Base-by-base conservation (phyloP, 2,329 filamentous ascomycete species). In the Talaromyces amestolkiae region DNA sequence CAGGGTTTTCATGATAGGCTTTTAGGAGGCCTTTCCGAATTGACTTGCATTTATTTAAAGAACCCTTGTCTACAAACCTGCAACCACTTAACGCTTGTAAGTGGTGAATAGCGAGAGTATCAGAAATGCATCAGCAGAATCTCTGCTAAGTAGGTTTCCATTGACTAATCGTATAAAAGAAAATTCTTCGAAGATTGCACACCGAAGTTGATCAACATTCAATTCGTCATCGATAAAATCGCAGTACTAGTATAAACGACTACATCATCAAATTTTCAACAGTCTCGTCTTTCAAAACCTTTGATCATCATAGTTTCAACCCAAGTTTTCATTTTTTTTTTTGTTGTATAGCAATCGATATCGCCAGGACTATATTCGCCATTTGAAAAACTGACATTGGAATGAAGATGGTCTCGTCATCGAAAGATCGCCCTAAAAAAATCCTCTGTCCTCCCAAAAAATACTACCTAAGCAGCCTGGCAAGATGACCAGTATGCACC, bases 401-500 rank as follows among this genome's bases (percentile, higher is more conserved):
- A 37, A 8, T 24, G 33, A 56, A 56, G 31, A 37, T 24, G n/a
- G 19, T 22, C 53, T 56, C 31, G 33, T 22, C 31, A 22, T 37
- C n/a, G 33, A 24, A 56, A 24, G 37, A 37, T 56, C 49, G 49
- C 27, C 27, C 49, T 22, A 24, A 24, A 37, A 35, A 13, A 37
- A 0, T 1, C 9, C 8, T 2, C 24, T 33, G 19, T 15, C 19
- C 11, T 15, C 45, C 17, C 27, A 19, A 22, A 1, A 56, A 33
- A 39, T 56, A 43, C 58, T 61, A 49, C 45, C 24, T 51, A 51
- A 58, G 64, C 51, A 3, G 64, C 37, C 51, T 62, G 47, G 43
- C 64, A 65, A 24, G 64, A 65, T 24, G 64, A 65, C 64, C 64
- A 65, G 19, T 62, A 65, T n/a, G 51, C 49, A 43, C 64, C 53